A percentile compares a stretch with the other conserved stretches of the same genome.
Evolutionary conservation across 768 basidiomycete genomes (phyloP).

Genomic region (Suillus clintonianus): DNA sequence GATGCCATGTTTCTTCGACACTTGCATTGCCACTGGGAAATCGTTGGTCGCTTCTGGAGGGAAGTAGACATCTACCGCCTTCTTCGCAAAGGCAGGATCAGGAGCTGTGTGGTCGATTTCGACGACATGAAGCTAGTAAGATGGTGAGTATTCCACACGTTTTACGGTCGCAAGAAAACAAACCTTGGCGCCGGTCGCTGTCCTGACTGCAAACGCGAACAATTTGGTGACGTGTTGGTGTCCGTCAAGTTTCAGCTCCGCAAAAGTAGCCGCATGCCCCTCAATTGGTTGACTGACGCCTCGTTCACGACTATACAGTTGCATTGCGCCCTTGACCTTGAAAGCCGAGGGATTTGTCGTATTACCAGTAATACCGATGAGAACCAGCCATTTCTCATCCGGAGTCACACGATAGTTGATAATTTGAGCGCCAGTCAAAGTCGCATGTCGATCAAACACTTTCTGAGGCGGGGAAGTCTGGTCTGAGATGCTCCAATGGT

Average conservation of each 20-base stretch:
- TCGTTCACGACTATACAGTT: slow-evolving; percentile 90
- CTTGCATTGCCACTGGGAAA: slow-evolving; percentile 99
- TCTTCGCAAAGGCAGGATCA: slow-evolving; percentile 93
- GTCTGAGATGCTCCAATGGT: slow-evolving; percentile 85
- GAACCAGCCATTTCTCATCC: slow-evolving; percentile 97
- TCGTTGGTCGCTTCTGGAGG: slow-evolving; percentile 97
- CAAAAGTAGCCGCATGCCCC: slow-evolving; percentile 96
- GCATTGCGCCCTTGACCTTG: slow-evolving; percentile 99
- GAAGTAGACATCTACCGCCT: slow-evolving; percentile 98
- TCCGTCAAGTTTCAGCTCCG: slow-evolving; percentile 88
- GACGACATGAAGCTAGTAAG: slow-evolving; percentile 86
- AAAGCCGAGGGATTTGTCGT: slow-evolving; percentile 92
- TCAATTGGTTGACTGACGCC: slow-evolving; percentile 97
- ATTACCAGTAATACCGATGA: slow-evolving; percentile 93
- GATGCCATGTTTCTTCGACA: slow-evolving; percentile 95
- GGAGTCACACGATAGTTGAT: slow-evolving; percentile 95
- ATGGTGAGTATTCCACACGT: slow-evolving; percentile 5
- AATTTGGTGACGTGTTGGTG: slow-evolving; percentile 84
- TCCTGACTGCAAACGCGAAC: slow-evolving; percentile 93
- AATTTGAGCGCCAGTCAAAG: slow-evolving; percentile 93
- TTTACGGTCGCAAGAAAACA: slow-evolving; percentile 19
- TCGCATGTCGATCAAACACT: slow-evolving; percentile 94
- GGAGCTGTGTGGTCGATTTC: slow-evolving; percentile 96
- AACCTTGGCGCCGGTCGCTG: slow-evolving; percentile 97
- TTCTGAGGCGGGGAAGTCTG: slow-evolving; percentile 81